Percentiles rank a stretch among this genome's conserved stretches.
These are phyloP conservation scores for Cymbidium sinense DNA, from an alignment of 106 monocot genomes.

Conservation along the genomic window DNA sequence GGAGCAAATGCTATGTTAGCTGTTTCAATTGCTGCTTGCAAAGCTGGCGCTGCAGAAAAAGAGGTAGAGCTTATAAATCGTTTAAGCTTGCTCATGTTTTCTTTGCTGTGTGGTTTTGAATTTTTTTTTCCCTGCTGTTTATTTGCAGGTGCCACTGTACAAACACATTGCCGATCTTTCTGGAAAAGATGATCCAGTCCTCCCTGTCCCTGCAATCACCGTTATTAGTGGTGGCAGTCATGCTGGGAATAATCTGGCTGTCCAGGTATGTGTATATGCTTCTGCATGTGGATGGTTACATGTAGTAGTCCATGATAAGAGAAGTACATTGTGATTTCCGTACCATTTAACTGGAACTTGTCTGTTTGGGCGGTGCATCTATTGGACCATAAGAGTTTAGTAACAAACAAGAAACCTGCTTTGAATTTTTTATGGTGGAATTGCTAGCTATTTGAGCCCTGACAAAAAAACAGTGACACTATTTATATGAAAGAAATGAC, in stretches of 20 bases:
- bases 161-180: slow-evolving; percentile 96
- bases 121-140: slow-evolving; percentile 11
- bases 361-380: too few relatives aligned
- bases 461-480: background rate
- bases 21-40: slow-evolving; percentile 98
- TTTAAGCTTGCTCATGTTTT: background rate
- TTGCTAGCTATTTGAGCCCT: background rate
- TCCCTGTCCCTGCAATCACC: slow-evolving; percentile 86
- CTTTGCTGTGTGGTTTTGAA: background rate
- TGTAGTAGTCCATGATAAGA: slow-evolving; percentile 3
- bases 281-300: slow-evolving; percentile 31
- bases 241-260: slow-evolving; percentile 79
- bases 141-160: slow-evolving; percentile 66
- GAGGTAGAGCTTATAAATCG: slow-evolving; percentile 33
- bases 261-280: slow-evolving; percentile 63
- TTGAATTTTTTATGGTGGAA: background rate
- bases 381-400: background rate
- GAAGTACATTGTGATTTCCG: background rate
- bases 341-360: background rate
- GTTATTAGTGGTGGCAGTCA: slow-evolving; percentile 88
- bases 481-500: background rate
- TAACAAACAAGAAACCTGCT: background rate
- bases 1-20: slow-evolving; percentile 96
- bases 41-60: slow-evolving; percentile 99
- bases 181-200: slow-evolving; percentile 62